These are phyloP conservation scores for Inga laurina DNA, from an alignment of 306 rosid species.

Conservation along the genomic window DNA sequence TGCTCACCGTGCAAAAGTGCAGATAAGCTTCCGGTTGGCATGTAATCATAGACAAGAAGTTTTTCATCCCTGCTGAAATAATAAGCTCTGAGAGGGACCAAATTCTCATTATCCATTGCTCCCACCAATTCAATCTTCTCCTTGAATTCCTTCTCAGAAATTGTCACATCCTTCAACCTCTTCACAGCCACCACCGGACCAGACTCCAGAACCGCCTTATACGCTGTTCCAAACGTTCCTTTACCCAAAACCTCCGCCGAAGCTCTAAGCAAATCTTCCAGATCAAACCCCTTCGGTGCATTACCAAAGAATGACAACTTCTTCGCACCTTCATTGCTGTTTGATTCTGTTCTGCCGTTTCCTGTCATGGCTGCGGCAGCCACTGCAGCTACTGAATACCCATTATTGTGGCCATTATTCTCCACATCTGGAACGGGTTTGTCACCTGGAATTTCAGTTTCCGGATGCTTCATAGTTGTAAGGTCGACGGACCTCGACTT, in stretches of 20 bases:
- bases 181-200: slow-evolving; percentile 70
- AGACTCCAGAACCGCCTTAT: slow-evolving; percentile 62
- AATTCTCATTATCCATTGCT: slow-evolving; percentile 61
- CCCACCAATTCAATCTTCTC: slow-evolving; percentile 66
- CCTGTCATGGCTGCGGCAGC: slow-evolving; percentile 34
- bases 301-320: slow-evolving; percentile 60
- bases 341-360: slow-evolving; percentile 32
- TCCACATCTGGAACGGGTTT: slow-evolving; percentile 43
- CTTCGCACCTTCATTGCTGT: slow-evolving; percentile 32
- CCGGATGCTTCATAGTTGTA: slow-evolving; percentile 37
- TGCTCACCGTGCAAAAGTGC: slow-evolving; percentile 68
- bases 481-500: slow-evolving; percentile 47
- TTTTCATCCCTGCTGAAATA: slow-evolving; percentile 69
- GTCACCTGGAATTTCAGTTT: slow-evolving; percentile 39
- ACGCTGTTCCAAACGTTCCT: slow-evolving; percentile 70
- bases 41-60: slow-evolving; percentile 73
- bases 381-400: slow-evolving; percentile 34
- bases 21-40: slow-evolving; percentile 74
- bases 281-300: slow-evolving; percentile 51
- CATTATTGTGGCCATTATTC: slow-evolving; percentile 33
- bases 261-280: slow-evolving; percentile 76
- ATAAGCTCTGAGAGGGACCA: slow-evolving; percentile 73
- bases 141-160: slow-evolving; percentile 60
- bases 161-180: slow-evolving; percentile 60
- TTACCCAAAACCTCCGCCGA: slow-evolving; percentile 79